Conservation (phyloP, 2,329 filamentous ascomycete species). For the Aspergillus versicolor region DNA sequence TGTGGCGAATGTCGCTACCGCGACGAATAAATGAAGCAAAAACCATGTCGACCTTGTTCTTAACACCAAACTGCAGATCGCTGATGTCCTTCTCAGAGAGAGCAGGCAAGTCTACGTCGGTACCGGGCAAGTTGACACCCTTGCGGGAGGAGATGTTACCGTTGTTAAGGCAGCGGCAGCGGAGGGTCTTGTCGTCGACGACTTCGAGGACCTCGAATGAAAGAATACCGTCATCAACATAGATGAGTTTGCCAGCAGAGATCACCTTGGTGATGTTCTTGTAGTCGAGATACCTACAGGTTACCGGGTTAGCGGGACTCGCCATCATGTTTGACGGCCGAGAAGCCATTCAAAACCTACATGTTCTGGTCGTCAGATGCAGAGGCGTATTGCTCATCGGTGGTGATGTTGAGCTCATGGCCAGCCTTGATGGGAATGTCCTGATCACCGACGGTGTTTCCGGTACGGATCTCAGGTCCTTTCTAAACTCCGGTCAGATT, state of each 20-base stretch:
- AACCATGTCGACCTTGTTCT: conserved; percentile 99
- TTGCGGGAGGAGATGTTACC: conserved; percentile 98
- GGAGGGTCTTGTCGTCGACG: conserved; percentile 83
- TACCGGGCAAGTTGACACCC: conserved; percentile 98
- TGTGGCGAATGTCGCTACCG: conserved; percentile 87
- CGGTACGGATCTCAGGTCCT: conserved; percentile 84
- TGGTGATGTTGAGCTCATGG: conserved; percentile 90
- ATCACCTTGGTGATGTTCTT: conserved; percentile 99
- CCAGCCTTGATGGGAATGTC: conserved; percentile 82
- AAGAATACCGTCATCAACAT: conserved; percentile 96
- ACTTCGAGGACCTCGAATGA: conserved; percentile 92
- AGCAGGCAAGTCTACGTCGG: conserved; percentile 94
- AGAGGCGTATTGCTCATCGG: conserved; percentile 87
- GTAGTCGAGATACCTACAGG: conserved; percentile 86
- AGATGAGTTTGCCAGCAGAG: conserved; percentile 84
- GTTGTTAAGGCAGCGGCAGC: conserved; percentile 88
- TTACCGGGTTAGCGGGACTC: conserved; percentile 15
- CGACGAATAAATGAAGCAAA: conserved; percentile 98
- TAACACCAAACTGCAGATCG: conserved; percentile 91
- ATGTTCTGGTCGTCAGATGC: conserved; percentile 88
- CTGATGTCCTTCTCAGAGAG: conserved; percentile 97
- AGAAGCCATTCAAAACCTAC: conserved; percentile 53
- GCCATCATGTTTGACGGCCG: background rate
- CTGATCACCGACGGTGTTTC: conserved; percentile 67
- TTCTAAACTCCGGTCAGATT: conserved; percentile 48